These are phyloP conservation scores for Typha latifolia DNA, from an alignment of 176 grass and related monocot genomes.

Conservation along the genomic window DNA sequence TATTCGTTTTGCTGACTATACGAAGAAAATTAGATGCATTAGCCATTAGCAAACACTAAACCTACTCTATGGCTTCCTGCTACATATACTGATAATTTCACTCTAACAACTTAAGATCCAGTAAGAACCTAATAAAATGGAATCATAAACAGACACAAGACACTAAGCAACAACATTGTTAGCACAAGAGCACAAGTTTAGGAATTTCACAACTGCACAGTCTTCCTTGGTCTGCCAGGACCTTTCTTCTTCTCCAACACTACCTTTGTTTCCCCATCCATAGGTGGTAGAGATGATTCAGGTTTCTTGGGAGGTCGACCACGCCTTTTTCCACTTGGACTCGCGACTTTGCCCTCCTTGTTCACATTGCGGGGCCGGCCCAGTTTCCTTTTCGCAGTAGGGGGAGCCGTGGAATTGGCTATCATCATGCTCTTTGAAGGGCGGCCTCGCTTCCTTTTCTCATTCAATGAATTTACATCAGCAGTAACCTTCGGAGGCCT, in stretches of 20 bases:
- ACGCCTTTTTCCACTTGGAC: not conserved
- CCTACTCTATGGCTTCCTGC: not conserved
- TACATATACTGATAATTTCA: not conserved
- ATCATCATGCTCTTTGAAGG: not conserved
- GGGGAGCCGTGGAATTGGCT: too few species aligned
- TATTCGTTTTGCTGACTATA: not conserved
- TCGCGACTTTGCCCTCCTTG: too few species aligned
- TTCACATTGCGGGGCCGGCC: too few species aligned
- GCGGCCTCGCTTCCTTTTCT: not conserved
- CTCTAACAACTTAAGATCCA: not conserved
- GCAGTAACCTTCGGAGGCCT: not conserved
- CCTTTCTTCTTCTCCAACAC: not conserved
- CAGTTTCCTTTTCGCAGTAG: not conserved
- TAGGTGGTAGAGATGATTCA: not conserved
- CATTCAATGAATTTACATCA: not conserved
- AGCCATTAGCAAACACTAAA: not conserved
- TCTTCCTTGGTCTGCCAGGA: not conserved
- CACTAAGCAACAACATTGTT: not conserved
- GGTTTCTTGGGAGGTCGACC: not conserved
- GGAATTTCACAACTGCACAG: not conserved
- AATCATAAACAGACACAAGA: not conserved
- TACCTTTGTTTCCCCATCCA: not conserved
- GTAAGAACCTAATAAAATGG: not conserved
- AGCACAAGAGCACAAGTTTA: not conserved
- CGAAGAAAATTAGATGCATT: constrained; percentile 1